Percentiles rank a stretch among this genome's conserved stretches.
These are phyloP conservation scores for Trichoderma asperellum DNA, from an alignment of 2,329 filamentous ascomycete genomes.

Conservation along the genomic window DNA sequence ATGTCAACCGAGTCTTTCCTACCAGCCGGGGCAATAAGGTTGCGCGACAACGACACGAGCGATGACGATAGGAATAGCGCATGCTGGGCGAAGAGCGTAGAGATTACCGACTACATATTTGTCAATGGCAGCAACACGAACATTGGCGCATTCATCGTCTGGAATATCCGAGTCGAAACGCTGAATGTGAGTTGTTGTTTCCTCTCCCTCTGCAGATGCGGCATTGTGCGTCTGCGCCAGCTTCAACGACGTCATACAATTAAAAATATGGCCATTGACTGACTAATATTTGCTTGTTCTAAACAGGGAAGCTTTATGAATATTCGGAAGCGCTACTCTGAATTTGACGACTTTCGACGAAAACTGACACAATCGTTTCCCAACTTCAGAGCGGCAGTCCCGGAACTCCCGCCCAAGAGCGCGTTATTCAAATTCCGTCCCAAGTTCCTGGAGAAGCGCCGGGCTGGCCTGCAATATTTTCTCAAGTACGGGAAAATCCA, in stretches of 20 bases:
- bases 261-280: not conserved
- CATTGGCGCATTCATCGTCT: slow-evolving; percentile 91
- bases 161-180: slow-evolving; percentile 87
- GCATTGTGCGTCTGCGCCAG: not conserved
- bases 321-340: slow-evolving; percentile 80
- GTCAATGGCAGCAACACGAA: slow-evolving; percentile 61
- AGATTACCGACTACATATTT: slow-evolving; percentile 60
- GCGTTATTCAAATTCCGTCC: slow-evolving; percentile 84
- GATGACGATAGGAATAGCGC: slow-evolving; percentile 58
- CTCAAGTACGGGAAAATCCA: slow-evolving; percentile 70
- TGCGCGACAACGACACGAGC: slow-evolving; percentile 64
- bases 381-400: slow-evolving; percentile 80
- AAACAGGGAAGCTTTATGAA: slow-evolving; percentile 62
- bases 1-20: slow-evolving; percentile 55
- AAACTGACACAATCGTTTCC: slow-evolving; percentile 81
- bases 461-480: slow-evolving; percentile 86
- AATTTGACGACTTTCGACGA: slow-evolving; percentile 82
- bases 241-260: not conserved
- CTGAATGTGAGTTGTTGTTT: slow-evolving; percentile 65
- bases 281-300: not conserved
- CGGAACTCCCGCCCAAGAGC: slow-evolving; percentile 88
- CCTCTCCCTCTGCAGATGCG: not conserved
- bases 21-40: slow-evolving; percentile 59
- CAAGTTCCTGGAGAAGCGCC: slow-evolving; percentile 82
- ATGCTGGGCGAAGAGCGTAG: slow-evolving; percentile 68